Evolutionary conservation across 192 early-diverging fungal species (phyloP).

Genomic region (Pecoramyces ruminantium): DNA sequence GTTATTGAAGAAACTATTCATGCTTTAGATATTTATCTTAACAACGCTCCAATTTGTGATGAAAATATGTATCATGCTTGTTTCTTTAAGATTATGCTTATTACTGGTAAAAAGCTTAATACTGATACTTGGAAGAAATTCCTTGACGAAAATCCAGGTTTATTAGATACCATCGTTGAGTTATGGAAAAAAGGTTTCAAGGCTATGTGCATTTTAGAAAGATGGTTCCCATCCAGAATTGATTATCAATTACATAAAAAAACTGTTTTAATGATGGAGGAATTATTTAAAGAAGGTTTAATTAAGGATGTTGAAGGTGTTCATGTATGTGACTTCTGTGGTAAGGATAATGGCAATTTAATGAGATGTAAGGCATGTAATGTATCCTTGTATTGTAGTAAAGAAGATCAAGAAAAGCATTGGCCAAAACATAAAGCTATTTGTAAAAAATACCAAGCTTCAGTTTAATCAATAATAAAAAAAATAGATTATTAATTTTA

Average conservation of each 20-base stretch:
- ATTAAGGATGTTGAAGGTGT: background rate
- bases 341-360: background rate
- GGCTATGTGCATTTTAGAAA: background rate
- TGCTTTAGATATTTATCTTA: background rate
- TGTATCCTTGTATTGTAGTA: background rate
- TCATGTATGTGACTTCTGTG: background rate
- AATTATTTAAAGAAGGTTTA: background rate
- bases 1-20: background rate
- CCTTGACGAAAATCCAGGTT: background rate
- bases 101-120: background rate
- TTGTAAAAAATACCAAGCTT: background rate
- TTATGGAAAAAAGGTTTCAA: background rate
- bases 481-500: too few species aligned
- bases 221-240: background rate
- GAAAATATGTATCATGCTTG: background rate
- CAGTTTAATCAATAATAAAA: background rate
- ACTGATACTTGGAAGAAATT: background rate
- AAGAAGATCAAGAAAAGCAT: background rate
- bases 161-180: background rate
- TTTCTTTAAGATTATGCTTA: background rate
- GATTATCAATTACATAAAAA: background rate
- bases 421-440: background rate
- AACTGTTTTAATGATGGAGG: background rate
- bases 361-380: background rate
- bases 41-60: background rate